Evolutionary conservation across 257 asterid genomes (phyloP).

Genomic region (Anisodus tanguticus): DNA sequence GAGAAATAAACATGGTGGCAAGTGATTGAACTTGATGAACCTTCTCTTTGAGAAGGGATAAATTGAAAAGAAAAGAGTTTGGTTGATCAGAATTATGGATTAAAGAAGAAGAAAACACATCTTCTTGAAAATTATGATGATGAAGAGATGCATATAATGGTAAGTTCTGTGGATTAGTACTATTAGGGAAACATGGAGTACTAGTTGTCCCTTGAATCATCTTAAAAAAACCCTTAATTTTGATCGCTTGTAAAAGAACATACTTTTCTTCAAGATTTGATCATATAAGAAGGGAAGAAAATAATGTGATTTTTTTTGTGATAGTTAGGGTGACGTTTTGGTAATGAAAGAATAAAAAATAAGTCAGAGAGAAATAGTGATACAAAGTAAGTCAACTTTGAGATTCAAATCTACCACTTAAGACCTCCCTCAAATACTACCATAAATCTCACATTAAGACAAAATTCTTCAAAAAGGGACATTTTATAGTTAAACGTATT

Average conservation of each 20-base stretch:
- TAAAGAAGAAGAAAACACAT: conserved; percentile 35
- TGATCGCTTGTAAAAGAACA: not conserved
- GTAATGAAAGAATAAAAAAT: not conserved
- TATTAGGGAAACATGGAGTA: conserved; percentile 47
- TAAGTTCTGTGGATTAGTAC: conserved; percentile 40
- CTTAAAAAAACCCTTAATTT: not conserved
- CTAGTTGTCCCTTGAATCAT: conserved; percentile 41
- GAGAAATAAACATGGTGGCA: conserved; percentile 48
- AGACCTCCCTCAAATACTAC: conserved; percentile 65
- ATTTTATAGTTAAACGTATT: conserved; percentile 15
- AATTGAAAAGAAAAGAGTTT: conserved; percentile 57
- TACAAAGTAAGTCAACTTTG: conserved; percentile 58
- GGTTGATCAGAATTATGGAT: conserved; percentile 42
- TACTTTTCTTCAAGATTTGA: not conserved
- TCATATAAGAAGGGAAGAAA: not conserved
- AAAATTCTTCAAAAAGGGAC: conserved; percentile 16
- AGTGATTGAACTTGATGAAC: conserved; percentile 67
- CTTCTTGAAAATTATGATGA: conserved; percentile 31
- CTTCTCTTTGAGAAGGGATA: conserved; percentile 64
- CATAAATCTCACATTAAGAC: conserved; percentile 45
- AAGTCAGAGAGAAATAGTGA: not conserved
- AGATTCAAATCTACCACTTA: conserved; percentile 53
- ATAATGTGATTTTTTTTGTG: not conserved
- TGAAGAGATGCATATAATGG: conserved; percentile 36
- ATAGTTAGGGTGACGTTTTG: not conserved